Conservation (phyloP, 2,329 filamentous ascomycete genomes). For the Amauroascus niger region DNA sequence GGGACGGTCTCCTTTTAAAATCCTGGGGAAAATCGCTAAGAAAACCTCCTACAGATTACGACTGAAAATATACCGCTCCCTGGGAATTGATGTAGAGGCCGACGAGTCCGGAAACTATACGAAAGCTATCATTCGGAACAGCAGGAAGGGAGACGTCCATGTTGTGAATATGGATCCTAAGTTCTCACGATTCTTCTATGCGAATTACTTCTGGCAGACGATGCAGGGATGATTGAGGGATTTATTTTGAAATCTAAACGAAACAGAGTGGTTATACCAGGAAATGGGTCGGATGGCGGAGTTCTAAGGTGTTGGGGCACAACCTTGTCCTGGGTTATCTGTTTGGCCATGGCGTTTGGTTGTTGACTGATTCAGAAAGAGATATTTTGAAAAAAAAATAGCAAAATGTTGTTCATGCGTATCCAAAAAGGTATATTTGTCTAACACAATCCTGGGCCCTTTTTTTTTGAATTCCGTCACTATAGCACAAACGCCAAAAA, state of each 20-base stretch:
- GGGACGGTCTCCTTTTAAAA: not conserved
- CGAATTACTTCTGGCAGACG: slow-evolving; percentile 91
- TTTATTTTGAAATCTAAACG: not conserved
- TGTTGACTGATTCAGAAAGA: not conserved
- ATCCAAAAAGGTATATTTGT: slow-evolving; percentile 6
- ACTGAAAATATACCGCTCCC: slow-evolving; percentile 78
- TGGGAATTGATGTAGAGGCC: slow-evolving; percentile 84
- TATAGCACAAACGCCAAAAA: slow-evolving; percentile 3
- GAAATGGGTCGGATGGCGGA: not conserved
- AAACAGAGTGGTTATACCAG: too few species aligned
- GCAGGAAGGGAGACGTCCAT: slow-evolving; percentile 80
- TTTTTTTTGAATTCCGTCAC: slow-evolving; percentile 1
- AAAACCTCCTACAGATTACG: slow-evolving; percentile 51
- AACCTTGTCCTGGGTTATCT: not conserved
- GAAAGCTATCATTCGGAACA: slow-evolving; percentile 76
- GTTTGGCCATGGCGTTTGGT: not conserved
- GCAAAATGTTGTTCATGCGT: not conserved
- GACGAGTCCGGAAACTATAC: slow-evolving; percentile 71
- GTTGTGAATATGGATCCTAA: slow-evolving; percentile 91
- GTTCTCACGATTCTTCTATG: slow-evolving; percentile 84
- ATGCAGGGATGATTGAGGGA: slow-evolving; percentile 45
- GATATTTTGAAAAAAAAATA: not conserved
- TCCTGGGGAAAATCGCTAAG: not conserved
- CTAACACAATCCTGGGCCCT: not conserved
- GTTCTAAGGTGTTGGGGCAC: not conserved